Evolutionary conservation across 2,329 filamentous ascomycete genomes (phyloP), one percentile per base, ranked within the genome.

Genomic region (Didymella pinodella): DNA sequence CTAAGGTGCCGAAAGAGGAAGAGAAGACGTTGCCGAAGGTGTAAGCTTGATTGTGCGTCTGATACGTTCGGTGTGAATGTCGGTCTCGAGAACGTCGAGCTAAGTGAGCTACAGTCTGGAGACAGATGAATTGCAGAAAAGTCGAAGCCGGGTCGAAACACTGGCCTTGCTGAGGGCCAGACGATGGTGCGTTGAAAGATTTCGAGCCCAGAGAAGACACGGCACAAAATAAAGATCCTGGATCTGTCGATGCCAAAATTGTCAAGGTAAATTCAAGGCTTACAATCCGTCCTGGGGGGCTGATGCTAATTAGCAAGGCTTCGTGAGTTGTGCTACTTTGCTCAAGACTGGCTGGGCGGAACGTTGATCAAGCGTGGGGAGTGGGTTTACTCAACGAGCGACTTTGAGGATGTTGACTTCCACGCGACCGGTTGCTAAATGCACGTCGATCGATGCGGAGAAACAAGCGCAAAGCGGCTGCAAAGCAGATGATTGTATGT

Each of bases 1-100:
- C 82, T 44, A 81, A 77, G 66, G 75, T 85, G 58, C 69, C 74
- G 29, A 71, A 73, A 22, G 62, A 44, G 40, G 57, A 54, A 25
- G 59, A 54, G 51, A 36, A 40, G 20, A 22, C 40, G 29, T 43
- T 51, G 26, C 43, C 48, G 31, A 50, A 28, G 29, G 49, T 44
- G 28, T 58, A 38, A 18, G 31, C 12, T 2, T 20, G 36, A 5
- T 12, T 32, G 31, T 6, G 16, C 3, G 31, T 14, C 31, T 32
- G 16, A 6, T 22, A 22, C 22, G 22, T 22, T 22, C 22, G 29
- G 49, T 41, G 28, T 56, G 38, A 28, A 25, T n/a, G 2, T 16
- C 36, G 25, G n/a, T 22, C 31, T 36, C 31, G 46, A 7, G 18
- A n/a, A 22, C 5, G 11, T 46, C 18, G 25, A 2, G 51, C 32